Percentiles rank a stretch among this genome's conserved stretches.
These are phyloP conservation scores for Gracilaria caudata DNA, from an alignment of 23 red algal genomes.

Conservation along the genomic window DNA sequence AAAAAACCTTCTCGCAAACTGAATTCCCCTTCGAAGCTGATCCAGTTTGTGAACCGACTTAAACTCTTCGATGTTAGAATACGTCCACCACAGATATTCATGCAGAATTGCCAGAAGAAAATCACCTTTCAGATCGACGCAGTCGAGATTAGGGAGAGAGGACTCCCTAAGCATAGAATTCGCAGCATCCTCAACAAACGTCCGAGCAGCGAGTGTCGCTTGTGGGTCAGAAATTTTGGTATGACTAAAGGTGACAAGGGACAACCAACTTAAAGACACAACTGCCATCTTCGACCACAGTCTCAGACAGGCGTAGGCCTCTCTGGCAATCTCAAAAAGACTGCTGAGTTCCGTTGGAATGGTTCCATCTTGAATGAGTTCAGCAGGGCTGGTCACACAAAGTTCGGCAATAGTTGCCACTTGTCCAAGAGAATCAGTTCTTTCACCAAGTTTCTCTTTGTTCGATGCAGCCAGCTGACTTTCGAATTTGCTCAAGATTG, in stretches of 20 bases:
- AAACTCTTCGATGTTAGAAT: neutral
- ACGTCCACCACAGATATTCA: slow-evolving; percentile 24
- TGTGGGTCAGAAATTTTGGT: neutral
- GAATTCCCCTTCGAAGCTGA: slow-evolving; percentile 17
- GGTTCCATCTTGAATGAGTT: neutral
- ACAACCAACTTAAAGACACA: slow-evolving; percentile 17
- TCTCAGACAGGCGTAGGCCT: slow-evolving; percentile 15
- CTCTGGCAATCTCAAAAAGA: slow-evolving; percentile 45
- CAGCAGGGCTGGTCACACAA: neutral
- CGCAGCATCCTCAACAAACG: slow-evolving; percentile 19
- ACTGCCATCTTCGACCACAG: slow-evolving; percentile 22
- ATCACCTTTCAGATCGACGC: neutral
- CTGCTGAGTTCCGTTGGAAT: neutral
- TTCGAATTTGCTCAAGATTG: slow-evolving; percentile 25
- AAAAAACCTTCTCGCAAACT: neutral
- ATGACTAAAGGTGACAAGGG: neutral
- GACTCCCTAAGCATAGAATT: slow-evolving; percentile 7
- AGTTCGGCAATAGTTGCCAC: neutral
- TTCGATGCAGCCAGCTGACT: neutral
- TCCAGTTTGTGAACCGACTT: slow-evolving; percentile 10
- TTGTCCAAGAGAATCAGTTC: neutral
- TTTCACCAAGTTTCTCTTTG: neutral
- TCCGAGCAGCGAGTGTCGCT: neutral
- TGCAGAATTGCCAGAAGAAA: neutral
- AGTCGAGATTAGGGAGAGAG: neutral